Evolutionary conservation across 768 basidiomycete species (phyloP).

Genomic region (Phylloporus sp.): DNA sequence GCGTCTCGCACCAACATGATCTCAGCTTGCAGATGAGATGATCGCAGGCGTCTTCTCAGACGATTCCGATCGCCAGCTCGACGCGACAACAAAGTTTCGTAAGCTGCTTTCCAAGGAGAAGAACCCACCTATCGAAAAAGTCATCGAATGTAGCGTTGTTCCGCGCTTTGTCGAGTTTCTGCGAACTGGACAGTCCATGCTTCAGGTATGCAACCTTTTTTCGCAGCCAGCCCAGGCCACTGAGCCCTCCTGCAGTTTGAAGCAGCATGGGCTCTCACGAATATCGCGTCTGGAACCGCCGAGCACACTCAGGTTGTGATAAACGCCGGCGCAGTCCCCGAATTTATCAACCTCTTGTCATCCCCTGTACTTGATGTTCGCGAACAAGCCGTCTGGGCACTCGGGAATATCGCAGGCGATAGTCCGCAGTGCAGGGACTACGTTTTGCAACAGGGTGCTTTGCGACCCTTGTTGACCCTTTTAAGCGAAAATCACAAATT

Average conservation of each 20-base stretch:
- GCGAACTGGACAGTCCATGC: constrained; percentile 73
- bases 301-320: constrained; percentile 99
- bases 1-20: constrained; percentile 8
- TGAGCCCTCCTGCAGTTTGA: constrained; percentile 62
- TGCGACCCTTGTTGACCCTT: constrained; percentile 85
- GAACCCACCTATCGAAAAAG: constrained; percentile 98
- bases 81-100: constrained; percentile 97
- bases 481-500: constrained; percentile 97
- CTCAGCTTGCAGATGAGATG: constrained; percentile 86
- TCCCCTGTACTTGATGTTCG: constrained; percentile 95
- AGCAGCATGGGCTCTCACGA: constrained; percentile 96
- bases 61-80: constrained; percentile 86
- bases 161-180: constrained; percentile 97
- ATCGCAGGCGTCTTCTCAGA: constrained; percentile 90
- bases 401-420: constrained; percentile 99
- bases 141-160: constrained; percentile 96
- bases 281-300: constrained; percentile 97
- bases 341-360: constrained; percentile 94
- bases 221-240: constrained; percentile 5
- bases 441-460: constrained; percentile 88
- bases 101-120: constrained; percentile 99
- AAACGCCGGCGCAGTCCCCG: constrained; percentile 87
- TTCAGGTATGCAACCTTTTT: constrained; percentile 53
- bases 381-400: constrained; percentile 99
- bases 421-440: constrained; percentile 97